Conservation (phyloP, 345 rosid genomes). For the Fremontodendron californicum region DNA sequence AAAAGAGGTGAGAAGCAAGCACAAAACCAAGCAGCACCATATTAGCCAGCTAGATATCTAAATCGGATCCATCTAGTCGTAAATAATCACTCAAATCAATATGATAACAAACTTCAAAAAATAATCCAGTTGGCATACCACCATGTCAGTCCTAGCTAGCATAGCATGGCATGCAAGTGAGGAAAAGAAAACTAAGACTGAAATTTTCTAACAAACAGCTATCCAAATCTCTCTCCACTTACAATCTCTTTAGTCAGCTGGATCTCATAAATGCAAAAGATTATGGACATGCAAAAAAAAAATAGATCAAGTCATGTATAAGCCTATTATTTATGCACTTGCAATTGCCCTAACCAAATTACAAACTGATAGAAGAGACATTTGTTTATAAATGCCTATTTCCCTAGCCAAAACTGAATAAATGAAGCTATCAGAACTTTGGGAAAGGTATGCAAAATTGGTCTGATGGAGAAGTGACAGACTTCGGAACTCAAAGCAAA, state of each 20-base stretch:
- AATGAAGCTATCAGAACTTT: background rate
- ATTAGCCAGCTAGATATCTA: background rate
- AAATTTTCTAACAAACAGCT: background rate
- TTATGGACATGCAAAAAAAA: background rate
- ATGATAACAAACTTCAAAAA: background rate
- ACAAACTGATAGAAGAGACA: background rate
- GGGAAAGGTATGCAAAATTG: background rate
- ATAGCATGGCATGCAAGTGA: background rate
- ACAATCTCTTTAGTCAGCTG: background rate
- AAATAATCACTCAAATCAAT: background rate
- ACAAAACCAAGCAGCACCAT: background rate
- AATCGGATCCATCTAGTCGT: too few relatives aligned
- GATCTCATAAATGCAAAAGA: background rate
- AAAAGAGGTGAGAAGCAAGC: background rate
- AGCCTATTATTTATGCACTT: background rate
- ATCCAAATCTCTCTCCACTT: background rate
- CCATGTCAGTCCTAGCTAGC: background rate
- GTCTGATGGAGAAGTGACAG: background rate
- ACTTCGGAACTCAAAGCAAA: background rate
- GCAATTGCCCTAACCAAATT: background rate
- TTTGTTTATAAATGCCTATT: background rate
- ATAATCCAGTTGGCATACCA: background rate
- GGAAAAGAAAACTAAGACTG: background rate
- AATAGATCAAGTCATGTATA: background rate
- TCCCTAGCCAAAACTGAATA: background rate